phyloP scores from a whole-genome alignment of 2,329 filamentous ascomycete species.

The Alternaria panax region DNA sequence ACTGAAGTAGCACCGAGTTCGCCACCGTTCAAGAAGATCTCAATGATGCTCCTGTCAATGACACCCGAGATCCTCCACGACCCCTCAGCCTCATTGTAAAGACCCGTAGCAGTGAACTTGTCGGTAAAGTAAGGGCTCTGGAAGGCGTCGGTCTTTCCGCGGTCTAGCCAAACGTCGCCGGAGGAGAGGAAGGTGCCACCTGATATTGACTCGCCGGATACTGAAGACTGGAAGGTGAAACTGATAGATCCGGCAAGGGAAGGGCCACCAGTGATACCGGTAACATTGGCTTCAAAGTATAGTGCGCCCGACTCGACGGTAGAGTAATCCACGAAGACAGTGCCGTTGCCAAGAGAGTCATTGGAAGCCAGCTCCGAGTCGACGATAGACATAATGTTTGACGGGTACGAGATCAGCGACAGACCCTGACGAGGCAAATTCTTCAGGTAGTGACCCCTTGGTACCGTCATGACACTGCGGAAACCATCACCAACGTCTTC shows the following conservation, averaged over 20 bases:
- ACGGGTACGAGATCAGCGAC: constrained; percentile 60
- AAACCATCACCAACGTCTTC: constrained; percentile 56
- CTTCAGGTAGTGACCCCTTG: constrained; percentile 61
- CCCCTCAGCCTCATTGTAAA: constrained; percentile 35
- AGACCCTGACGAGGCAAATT: constrained; percentile 61
- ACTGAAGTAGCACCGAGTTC: constrained; percentile 59
- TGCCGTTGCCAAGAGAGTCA: constrained; percentile 58
- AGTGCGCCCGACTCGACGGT: constrained; percentile 59
- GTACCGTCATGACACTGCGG: constrained; percentile 61
- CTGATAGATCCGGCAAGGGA: constrained; percentile 54
- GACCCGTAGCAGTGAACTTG: constrained; percentile 55
- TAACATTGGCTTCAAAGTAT: constrained; percentile 64
- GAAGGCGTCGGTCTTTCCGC: constrained; percentile 59
- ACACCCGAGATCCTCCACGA: constrained; percentile 57
- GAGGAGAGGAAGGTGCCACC: constrained; percentile 59
- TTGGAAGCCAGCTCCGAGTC: constrained; percentile 53
- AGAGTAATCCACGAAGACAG: constrained; percentile 60
- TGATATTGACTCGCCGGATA: constrained; percentile 58
- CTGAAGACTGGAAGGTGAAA: constrained; percentile 61
- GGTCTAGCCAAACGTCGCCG: constrained; percentile 60
- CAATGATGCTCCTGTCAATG: constrained; percentile 63
- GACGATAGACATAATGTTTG: constrained; percentile 59
- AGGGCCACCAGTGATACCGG: constrained; percentile 45
- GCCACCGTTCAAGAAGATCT: constrained; percentile 63
- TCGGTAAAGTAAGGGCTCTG: constrained; percentile 64